These are phyloP conservation scores for Candida xiaguanensis DNA, from an alignment of 805 yeast genomes.

Conservation along the genomic window DNA sequence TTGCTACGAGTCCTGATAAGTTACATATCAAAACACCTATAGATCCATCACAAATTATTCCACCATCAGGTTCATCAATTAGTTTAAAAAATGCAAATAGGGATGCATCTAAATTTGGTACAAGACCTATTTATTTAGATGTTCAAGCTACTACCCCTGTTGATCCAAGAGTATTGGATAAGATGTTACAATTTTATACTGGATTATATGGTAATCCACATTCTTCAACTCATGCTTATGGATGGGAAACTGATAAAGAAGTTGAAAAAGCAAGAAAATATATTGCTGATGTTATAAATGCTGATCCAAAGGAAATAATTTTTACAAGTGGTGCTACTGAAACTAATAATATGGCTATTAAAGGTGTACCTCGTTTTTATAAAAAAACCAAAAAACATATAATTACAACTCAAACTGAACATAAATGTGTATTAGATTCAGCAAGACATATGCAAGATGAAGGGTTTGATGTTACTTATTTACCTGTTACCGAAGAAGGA, in stretches of 20 bases:
- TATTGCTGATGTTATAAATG: slow-evolving; percentile 79
- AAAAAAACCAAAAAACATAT: slow-evolving; percentile 86
- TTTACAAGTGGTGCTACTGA: slow-evolving; percentile 99
- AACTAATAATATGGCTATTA: slow-evolving; percentile 88
- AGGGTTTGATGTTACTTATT: slow-evolving; percentile 92
- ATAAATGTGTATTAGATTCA: slow-evolving; percentile 97
- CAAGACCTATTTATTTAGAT: slow-evolving; percentile 91
- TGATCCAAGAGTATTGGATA: slow-evolving; percentile 92
- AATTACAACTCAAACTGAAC: slow-evolving; percentile 95
- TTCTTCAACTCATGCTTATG: slow-evolving; percentile 93
- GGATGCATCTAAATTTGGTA: slow-evolving; percentile 50
- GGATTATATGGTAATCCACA: slow-evolving; percentile 98
- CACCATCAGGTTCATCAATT: slow-evolving; percentile 48
- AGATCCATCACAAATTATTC: slow-evolving; percentile 19
- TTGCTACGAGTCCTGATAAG: slow-evolving; percentile 13
- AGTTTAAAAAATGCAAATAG: slow-evolving; percentile 42
- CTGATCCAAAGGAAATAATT: slow-evolving; percentile 94
- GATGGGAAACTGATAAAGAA: slow-evolving; percentile 96
- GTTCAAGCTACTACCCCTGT: slow-evolving; percentile 99
- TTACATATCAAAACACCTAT: slow-evolving; percentile 18
- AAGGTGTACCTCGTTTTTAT: slow-evolving; percentile 95
- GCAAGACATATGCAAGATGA: slow-evolving; percentile 94
- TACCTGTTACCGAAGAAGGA: slow-evolving; percentile 81
- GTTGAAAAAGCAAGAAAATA: slow-evolving; percentile 84
- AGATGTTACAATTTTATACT: slow-evolving; percentile 80